Base-by-base conservation (phyloP, 495 filamentous ascomycete genomes). In the Astrocystis sublimbata region DNA sequence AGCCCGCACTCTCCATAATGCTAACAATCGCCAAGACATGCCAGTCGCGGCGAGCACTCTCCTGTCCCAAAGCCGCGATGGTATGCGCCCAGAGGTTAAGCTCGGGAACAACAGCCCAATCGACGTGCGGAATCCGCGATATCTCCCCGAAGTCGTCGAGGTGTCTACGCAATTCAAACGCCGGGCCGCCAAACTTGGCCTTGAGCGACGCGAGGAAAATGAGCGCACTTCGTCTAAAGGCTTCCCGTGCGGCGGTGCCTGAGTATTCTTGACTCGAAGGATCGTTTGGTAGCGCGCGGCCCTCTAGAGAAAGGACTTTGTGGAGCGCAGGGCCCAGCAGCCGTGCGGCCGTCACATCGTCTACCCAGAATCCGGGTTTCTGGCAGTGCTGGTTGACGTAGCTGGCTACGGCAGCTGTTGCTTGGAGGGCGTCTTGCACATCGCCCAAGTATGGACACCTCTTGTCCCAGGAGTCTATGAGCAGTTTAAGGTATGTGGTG, bases 31-130 rank as follows among this genome's bases (percentile, higher is more conserved):
- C 65, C 19, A 65, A 47, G 10, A 71, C 54, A 45, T 71, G 68
- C 66, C 68, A 71, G 30, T 58, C 61, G 4, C 68, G 60, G n/a
- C 46, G 59, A 36, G 56, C 63, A 17, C 52, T 62, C 26, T 67
- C 58, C 30, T 66, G 63, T n/a, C 63, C 60, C 63, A 69, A 60
- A 3, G 64, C 68, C 6, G 60, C 68, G 13, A 61, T 51, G 1
- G 68, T 46, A 15, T 66, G 66, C 9, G 68, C 68, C 68, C 68
- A 71, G 15, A 71, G 66, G n/a, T 66, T 71, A 10, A 71, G 41
- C 59, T 71, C 66, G 2, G 68, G 63, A 21, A 71, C 66, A 7
- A 65, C 13, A 28, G 54, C 41, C 68, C 66, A 68, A 26, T 65
- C 31, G 1, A 71, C 64, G 13, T 68, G 35, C 2, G 68, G 68